Conservation (phyloP, 208 protist genomes). For the Trichomonas vaginalis region DNA sequence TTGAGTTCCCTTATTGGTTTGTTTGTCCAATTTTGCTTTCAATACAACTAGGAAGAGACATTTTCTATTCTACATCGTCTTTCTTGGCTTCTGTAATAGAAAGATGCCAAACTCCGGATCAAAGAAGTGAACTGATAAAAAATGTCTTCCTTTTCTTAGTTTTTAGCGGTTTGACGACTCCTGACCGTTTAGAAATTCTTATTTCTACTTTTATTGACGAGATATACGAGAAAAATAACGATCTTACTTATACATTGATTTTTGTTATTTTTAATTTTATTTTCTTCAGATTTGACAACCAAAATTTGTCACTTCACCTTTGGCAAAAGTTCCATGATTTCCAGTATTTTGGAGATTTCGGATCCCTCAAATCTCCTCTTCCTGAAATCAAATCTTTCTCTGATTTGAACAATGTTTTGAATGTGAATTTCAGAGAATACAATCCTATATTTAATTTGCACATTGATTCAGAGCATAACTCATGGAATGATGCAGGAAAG, state of each 20-base stretch:
- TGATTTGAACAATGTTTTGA: neutral
- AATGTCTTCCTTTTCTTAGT: neutral
- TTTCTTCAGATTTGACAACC: neutral
- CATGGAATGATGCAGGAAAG: neutral
- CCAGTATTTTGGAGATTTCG: neutral
- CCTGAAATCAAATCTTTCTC: neutral
- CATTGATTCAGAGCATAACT: neutral
- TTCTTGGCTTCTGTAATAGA: neutral
- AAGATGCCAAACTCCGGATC: neutral
- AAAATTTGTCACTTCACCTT: neutral
- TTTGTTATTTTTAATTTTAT: neutral
- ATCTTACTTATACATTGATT: neutral
- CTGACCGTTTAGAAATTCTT: neutral
- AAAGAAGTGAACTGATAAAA: neutral
- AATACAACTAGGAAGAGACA: neutral
- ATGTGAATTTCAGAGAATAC: neutral
- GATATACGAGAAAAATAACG: neutral
- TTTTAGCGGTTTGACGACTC: neutral
- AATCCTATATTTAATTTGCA: neutral
- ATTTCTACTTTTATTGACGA: neutral
- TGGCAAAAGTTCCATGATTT: neutral
- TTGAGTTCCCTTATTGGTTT: neutral
- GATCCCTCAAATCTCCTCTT: neutral
- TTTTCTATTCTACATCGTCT: neutral
- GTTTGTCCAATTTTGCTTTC: neutral